Base-by-base conservation (phyloP, 352 stramenopile species). In the Blastocystis sp. region DNA sequence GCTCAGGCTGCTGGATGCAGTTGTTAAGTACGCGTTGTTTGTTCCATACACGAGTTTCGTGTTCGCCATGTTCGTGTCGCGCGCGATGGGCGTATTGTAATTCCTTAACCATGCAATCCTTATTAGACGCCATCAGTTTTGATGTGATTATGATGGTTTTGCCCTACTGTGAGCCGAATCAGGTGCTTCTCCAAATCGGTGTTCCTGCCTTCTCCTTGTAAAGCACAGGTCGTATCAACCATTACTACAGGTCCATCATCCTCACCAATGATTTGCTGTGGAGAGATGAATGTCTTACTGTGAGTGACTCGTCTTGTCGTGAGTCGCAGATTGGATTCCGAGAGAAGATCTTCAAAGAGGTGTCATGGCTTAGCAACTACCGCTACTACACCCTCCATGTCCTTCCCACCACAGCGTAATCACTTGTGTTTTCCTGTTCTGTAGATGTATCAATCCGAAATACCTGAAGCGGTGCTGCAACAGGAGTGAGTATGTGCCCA, bases 351-450 rank as follows among this genome's bases (percentile, higher is more conserved):
- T 84, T 84, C 60, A 84, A 84, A 28, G 74, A 84, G 43, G 74
- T 70, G 28, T 84, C 74, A 17, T 84, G 74, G 74, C 34, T 84
- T 19, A 84, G 74, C 48, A 84, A 84, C 74, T 84, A 84, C 34
- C 65, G 66, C 40, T 84, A 84, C 57, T 66, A 70, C 45, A 54
- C n/a, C 54, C 57, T 84, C 38, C 74, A 84, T 54, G 3, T 84
- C 1, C 74, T 84, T 42, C 74, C 34, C 9, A 11, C 28, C 9
- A 17, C n/a, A 42, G 74, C 74, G 74, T 84, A 84, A 2, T 68
- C 19, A 38, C 52, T 38, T 54, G 1, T 9, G 2, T n/a, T 14
- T 34, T n/a, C 38, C 28, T 28, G 1, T 14, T 14, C 9, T 28
- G 9, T 48, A 57, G 60, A 59, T 54, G 3, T 40, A 45, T 84